These are phyloP conservation scores for Phragmites australis DNA, from an alignment of 176 grass and related monocot genomes.

Conservation along the genomic window DNA sequence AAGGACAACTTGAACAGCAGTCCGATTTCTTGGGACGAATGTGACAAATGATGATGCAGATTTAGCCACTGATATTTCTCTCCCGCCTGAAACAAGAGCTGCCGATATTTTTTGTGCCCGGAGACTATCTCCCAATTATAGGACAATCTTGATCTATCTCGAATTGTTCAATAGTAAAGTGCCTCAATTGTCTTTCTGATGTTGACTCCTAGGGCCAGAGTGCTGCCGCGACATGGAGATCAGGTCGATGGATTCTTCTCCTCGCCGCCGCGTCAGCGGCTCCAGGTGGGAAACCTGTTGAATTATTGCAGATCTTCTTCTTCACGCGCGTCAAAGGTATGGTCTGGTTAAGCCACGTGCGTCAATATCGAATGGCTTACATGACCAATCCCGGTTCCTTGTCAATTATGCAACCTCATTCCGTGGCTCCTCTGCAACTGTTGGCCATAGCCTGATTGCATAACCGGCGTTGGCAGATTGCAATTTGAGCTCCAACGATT, in stretches of 20 bases:
- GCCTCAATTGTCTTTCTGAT: conserved; percentile 8
- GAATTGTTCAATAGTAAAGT: not conserved
- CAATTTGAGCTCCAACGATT: not conserved
- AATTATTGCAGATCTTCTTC: not conserved
- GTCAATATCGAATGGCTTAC: not conserved
- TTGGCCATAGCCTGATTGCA: not conserved
- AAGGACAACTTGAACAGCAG: too few species aligned
- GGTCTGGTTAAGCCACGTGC: conserved; percentile 9
- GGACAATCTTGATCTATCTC: not conserved
- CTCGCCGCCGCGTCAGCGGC: conserved; percentile 25
- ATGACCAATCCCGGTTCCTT: not conserved
- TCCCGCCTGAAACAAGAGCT: too few species aligned
- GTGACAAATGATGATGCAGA: not conserved
- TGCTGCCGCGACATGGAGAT: conserved; percentile 7
- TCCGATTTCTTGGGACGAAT: too few species aligned
- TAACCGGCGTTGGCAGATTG: not conserved
- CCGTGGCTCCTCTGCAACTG: not conserved
- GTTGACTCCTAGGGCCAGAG: not conserved
- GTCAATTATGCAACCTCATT: not conserved
- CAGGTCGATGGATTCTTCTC: not conserved
- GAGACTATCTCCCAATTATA: not conserved
- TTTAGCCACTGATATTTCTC: not conserved
- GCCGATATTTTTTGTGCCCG: not conserved
- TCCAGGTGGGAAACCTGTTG: not conserved
- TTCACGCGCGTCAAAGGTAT: not conserved